Evolutionary conservation across 176 grass and related monocot genomes (phyloP).

Genomic region (Ananas comosus): DNA sequence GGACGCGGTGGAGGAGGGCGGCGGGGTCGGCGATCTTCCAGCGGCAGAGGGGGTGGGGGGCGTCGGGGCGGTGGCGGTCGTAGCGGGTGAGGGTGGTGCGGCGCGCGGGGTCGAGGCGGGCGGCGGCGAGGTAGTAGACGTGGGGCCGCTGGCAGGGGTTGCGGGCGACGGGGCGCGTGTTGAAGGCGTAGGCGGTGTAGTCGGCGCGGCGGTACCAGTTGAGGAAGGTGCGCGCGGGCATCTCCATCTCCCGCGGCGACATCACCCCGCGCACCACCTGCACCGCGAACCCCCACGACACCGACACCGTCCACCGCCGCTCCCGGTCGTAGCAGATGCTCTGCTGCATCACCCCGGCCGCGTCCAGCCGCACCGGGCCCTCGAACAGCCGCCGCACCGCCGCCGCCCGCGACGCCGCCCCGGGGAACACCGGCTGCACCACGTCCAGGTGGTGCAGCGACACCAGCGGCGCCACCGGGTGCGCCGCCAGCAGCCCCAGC

Average conservation of each 20-base stretch:
- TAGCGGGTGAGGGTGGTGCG: conserved; percentile 71
- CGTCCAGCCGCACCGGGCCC: conserved; percentile 78
- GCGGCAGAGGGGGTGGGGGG: conserved; percentile 41
- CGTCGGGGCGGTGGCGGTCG: conserved; percentile 48
- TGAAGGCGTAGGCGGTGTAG: conserved; percentile 93
- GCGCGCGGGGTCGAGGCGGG: conserved; percentile 43
- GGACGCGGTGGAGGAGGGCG: conserved; percentile 51
- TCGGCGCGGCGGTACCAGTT: conserved; percentile 93
- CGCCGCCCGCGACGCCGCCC: conserved; percentile 24
- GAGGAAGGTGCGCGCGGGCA: conserved; percentile 67
- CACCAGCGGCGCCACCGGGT: conserved; percentile 71
- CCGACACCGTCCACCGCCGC: conserved; percentile 75
- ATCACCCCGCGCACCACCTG: conserved; percentile 70
- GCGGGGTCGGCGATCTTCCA: conserved; percentile 65
- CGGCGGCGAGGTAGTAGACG: conserved; percentile 61
- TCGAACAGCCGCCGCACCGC: conserved; percentile 63
- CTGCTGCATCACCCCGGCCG: conserved; percentile 69
- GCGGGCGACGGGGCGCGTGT: conserved; percentile 72
- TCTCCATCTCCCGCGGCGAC: conserved; percentile 96
- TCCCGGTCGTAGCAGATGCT: conserved; percentile 75
- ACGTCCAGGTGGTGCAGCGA: conserved; percentile 95
- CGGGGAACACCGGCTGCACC: conserved; percentile 73
- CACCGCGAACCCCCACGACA: conserved; percentile 87
- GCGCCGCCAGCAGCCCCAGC: conserved; percentile 67
- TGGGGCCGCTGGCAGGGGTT: conserved; percentile 78